Evolutionary conservation across 2,329 filamentous ascomycete species (phyloP).

Genomic region (Colletotrichum scovillei): DNA sequence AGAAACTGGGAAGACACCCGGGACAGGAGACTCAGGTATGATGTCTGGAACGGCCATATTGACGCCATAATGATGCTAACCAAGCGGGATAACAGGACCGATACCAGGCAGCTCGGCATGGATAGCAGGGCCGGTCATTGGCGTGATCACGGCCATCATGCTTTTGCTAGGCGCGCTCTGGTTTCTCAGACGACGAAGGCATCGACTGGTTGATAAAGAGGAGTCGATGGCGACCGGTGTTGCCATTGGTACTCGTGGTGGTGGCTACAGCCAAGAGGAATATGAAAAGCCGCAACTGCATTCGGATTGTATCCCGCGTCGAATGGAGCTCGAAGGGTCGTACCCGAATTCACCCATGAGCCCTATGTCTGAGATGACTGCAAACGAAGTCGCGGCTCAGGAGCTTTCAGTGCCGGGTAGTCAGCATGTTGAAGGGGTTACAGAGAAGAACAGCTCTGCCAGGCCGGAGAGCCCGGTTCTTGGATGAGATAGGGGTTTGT

Average conservation of each 20-base stretch:
- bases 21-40: background rate
- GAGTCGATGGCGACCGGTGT: background rate
- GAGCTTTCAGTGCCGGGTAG: background rate
- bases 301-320: background rate
- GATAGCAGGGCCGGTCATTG: background rate
- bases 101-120: background rate
- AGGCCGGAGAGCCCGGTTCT: background rate
- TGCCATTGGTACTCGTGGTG: background rate
- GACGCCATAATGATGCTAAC: background rate
- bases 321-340: background rate
- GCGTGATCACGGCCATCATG: background rate
- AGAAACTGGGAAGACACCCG: background rate
- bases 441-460: background rate
- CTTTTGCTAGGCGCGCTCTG: background rate
- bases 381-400: background rate
- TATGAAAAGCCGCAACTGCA: constrained; percentile 7
- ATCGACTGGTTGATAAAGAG: background rate
- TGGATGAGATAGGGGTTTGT: background rate
- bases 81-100: background rate
- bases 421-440: background rate
- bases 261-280: background rate
- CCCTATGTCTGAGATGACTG: background rate
- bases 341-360: background rate
- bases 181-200: background rate
- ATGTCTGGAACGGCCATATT: background rate